Conservation (phyloP, 2,329 filamentous ascomycete genomes). For the Fusarium transvaalense region DNA sequence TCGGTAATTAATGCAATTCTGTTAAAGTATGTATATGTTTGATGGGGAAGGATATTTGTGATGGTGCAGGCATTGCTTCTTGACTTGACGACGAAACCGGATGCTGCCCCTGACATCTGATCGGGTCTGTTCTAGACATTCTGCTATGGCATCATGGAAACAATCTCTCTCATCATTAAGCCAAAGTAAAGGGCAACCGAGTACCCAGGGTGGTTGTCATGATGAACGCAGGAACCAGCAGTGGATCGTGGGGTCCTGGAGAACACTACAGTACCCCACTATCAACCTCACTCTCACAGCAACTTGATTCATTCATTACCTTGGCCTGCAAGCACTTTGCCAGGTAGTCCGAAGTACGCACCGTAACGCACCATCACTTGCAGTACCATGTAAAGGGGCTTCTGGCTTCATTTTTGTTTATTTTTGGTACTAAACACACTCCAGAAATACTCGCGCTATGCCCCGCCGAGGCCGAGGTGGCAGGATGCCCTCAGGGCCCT, state of each 20-base stretch:
- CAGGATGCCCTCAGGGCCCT: constrained; percentile 64
- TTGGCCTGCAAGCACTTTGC: background rate
- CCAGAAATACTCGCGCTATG: constrained; percentile 39
- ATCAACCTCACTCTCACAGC: constrained; percentile 16
- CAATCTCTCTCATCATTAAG: background rate
- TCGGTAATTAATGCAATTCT: background rate
- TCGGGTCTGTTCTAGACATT: background rate
- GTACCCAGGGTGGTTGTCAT: background rate
- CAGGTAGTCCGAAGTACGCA: background rate
- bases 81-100: background rate
- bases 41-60: no score
- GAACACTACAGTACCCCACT: constrained; percentile 31
- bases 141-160: background rate
- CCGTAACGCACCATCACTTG: background rate
- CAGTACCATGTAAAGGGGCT: background rate
- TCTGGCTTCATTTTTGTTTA: background rate
- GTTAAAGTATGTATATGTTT: background rate
- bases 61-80: background rate
- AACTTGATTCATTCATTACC: constrained; percentile 28
- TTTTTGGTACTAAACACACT: background rate
- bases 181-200: background rate
- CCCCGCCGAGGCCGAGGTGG: constrained; percentile 51
- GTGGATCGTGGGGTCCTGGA: constrained; percentile 34
- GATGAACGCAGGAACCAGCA: constrained; percentile 29
- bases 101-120: background rate